Conservation (phyloP, 352 stramenopile genomes). For the Phytophthora fragariaefolia region DNA sequence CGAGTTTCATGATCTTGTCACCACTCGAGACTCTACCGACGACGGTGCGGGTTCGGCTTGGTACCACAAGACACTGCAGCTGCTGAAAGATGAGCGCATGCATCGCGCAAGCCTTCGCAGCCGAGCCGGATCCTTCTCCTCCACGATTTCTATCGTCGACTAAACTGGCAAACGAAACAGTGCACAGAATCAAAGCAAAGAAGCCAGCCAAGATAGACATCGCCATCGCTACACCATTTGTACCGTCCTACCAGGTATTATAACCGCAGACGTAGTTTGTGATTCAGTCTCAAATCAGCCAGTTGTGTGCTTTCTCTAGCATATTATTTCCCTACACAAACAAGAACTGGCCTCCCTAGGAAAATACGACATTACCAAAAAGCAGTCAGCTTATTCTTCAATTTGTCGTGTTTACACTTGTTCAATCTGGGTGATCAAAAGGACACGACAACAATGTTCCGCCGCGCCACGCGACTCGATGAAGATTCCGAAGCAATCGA, state of each 20-base stretch:
- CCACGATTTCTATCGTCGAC: constrained; percentile 37
- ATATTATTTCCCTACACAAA: neutral
- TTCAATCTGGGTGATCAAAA: no score
- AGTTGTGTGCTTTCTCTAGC: neutral
- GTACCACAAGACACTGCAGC: constrained; percentile 41
- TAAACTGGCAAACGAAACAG: constrained; percentile 11
- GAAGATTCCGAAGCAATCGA: neutral
- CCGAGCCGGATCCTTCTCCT: constrained; percentile 39
- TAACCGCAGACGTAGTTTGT: no score
- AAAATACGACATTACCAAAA: constrained; percentile 10
- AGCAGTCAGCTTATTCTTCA: neutral
- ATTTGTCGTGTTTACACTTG: neutral
- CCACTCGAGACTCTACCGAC: constrained; percentile 25
- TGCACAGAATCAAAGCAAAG: constrained; percentile 2
- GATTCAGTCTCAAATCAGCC: constrained; percentile 6
- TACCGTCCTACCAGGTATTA: no score
- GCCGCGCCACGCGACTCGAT: neutral
- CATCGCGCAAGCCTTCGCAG: constrained; percentile 21
- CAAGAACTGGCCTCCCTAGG: constrained; percentile 10
- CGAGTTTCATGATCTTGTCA: constrained; percentile 39
- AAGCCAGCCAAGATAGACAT: constrained; percentile 8
- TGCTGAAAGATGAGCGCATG: constrained; percentile 45
- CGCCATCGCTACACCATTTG: constrained; percentile 4
- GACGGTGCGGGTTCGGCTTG: constrained; percentile 30
- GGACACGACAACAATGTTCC: constrained; percentile 3